Conservation (phyloP, 768 basidiomycete genomes). For the Mycena capillaripes region DNA sequence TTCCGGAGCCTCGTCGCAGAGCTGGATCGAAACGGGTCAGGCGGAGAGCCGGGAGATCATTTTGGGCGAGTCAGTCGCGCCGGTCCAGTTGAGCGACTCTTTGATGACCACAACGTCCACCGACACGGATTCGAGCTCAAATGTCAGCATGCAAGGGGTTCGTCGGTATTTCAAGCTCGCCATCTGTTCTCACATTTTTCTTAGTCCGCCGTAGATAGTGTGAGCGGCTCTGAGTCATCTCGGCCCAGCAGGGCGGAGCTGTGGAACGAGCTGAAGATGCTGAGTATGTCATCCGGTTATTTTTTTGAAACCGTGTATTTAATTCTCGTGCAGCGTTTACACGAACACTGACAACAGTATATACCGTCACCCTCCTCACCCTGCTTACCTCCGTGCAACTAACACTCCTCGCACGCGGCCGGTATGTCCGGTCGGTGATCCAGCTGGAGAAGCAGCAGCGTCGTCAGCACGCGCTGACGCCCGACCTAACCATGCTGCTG, state of each 20-base stretch:
- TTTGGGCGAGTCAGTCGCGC: conserved; percentile 36
- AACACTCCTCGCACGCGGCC: conserved; percentile 83
- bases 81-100: conserved; percentile 34
- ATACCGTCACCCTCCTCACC: conserved; percentile 87
- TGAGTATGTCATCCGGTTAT: conserved; percentile 66
- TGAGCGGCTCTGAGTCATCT: conserved; percentile 44
- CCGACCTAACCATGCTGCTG: conserved; percentile 56
- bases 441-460: conserved; percentile 73
- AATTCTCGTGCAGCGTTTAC: conserved; percentile 76
- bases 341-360: conserved; percentile 87
- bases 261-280: conserved; percentile 94
- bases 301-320: background rate
- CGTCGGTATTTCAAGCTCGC: background rate
- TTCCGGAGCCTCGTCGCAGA: conserved; percentile 31
- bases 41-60: conserved; percentile 34
- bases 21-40: conserved; percentile 33
- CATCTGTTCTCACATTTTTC: background rate
- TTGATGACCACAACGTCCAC: conserved; percentile 35
- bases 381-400: conserved; percentile 92
- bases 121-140: conserved; percentile 37
- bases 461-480: conserved; percentile 58
- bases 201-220: conserved; percentile 35
- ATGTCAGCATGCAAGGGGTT: conserved; percentile 29
- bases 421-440: conserved; percentile 81
- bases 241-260: conserved; percentile 80